Evolutionary conservation across 192 early-diverging fungal species (phyloP), one percentile per base, ranked within the genome.

Genomic region (Linnemannia zychae): DNA sequence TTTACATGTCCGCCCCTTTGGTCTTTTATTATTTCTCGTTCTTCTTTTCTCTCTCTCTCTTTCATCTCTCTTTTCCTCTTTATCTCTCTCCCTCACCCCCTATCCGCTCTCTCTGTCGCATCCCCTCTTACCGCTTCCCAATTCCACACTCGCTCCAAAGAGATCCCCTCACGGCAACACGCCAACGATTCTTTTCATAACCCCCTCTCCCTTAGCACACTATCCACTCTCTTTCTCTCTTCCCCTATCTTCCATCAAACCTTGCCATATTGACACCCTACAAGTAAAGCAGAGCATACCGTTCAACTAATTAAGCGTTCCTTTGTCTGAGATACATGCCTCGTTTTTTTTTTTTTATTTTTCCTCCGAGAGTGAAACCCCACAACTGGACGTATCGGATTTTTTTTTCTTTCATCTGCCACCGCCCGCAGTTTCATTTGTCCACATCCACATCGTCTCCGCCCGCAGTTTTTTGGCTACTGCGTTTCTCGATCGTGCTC

Each of bases 81-180:
- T 72, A 0, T 34, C 18, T 34, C 33, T 5, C 9, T 6, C 17
- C 37, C 18, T 40, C 67, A n/a, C 31, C 34, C 66, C 34, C 20
- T 38, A 68, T 40, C 37, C 37, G n/a, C 53, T 9, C 0, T n/a
- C 53, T n/a, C 24, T 24, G 12, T 24, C 53, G 24, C 11, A 28
- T 28, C 11, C 57, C 11, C 13, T 12, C 28, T 28, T 36, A 22
- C 22, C 31, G 12, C 20, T 37, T 15, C 69, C 15, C 37, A 6
- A 31, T 28, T 28, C 57, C 5, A 63, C 48, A 11, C 13, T 63
- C 57, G 13, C 57, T 63, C 57, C 57, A 63, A 49, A 63, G 24
- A 63, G 57, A 63, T 31, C 57, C 57, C 57, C 57, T 63, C 57
- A 63, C 57, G 57, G 28, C 28, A 63, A 63, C 57, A 63, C 24